These are phyloP conservation scores for Hymenoscyphus fraxineus DNA, from an alignment of 2,329 filamentous ascomycete species.

Conservation along the genomic window DNA sequence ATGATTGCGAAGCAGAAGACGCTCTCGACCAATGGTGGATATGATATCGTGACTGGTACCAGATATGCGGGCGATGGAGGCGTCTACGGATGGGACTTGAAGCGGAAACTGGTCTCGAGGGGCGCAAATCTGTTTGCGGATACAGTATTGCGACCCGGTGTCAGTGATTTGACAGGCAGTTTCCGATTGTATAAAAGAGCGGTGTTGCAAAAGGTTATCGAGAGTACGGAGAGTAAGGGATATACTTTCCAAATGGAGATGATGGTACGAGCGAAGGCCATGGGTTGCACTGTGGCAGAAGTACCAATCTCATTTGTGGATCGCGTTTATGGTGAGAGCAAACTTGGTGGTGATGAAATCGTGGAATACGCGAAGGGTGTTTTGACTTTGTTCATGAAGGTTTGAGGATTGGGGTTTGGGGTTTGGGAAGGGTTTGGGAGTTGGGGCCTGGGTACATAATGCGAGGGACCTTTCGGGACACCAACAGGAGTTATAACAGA, in stretches of 20 bases:
- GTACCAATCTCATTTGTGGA: conserved; percentile 97
- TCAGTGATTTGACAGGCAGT: conserved; percentile 84
- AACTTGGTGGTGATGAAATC: conserved; percentile 92
- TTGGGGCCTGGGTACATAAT: conserved; percentile 6
- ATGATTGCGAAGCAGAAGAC: conserved; percentile 81
- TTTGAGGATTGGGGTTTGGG: conserved; percentile 40
- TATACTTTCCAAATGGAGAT: conserved; percentile 99
- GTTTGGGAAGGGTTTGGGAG: neutral
- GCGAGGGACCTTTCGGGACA: neutral
- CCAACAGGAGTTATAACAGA: conserved; percentile 4
- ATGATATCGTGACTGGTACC: conserved; percentile 96
- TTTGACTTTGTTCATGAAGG: conserved; percentile 71
- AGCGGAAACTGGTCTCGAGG: conserved; percentile 77
- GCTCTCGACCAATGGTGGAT: conserved; percentile 54
- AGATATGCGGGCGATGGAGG: conserved; percentile 86
- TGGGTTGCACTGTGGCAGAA: conserved; percentile 91
- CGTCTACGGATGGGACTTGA: conserved; percentile 95
- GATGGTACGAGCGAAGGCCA: conserved; percentile 94
- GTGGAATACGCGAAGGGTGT: conserved; percentile 92
- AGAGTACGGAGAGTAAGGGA: conserved; percentile 88
- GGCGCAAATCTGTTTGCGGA: conserved; percentile 94
- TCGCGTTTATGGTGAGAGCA: conserved; percentile 89
- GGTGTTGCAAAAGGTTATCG: conserved; percentile 85
- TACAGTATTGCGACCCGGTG: conserved; percentile 84
- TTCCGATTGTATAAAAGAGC: conserved; percentile 92